Percentiles rank a stretch among this genome's conserved stretches.
phyloP scores from a whole-genome alignment of 2,329 filamentous ascomycete genomes.

The Malbranchea zuffiana region DNA sequence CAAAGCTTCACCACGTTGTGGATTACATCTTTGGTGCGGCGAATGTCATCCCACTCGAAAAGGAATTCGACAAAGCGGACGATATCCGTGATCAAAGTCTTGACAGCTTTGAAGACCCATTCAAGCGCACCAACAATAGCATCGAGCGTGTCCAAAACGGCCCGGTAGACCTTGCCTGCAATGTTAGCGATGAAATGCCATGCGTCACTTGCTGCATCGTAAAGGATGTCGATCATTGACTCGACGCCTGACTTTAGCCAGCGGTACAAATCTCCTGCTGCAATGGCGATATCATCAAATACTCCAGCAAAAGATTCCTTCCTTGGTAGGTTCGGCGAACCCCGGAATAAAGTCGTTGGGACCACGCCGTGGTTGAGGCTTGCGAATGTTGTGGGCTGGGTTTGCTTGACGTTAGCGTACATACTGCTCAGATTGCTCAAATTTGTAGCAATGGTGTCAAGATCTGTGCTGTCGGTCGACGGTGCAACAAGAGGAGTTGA shows the following conservation, averaged over 20 bases:
- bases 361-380: neutral
- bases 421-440: neutral
- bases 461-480: neutral
- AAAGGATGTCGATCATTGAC: neutral
- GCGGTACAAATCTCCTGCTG: neutral
- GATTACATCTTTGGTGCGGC: slow-evolving; percentile 12
- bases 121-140: slow-evolving; percentile 10
- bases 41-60: slow-evolving; percentile 16
- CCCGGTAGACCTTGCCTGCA: slow-evolving; percentile 9
- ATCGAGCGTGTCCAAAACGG: slow-evolving; percentile 12
- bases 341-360: neutral
- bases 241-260: neutral
- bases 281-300: neutral
- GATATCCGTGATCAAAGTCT: slow-evolving; percentile 8
- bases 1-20: slow-evolving; percentile 11
- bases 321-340: too few relatives aligned
- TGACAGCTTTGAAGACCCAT: slow-evolving; percentile 3
- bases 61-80: slow-evolving; percentile 11
- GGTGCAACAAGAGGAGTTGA: neutral
- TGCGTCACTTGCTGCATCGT: neutral
- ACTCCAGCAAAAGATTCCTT: too few relatives aligned
- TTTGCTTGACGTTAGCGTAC: neutral
- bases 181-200: slow-evolving; percentile 5
- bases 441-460: neutral
- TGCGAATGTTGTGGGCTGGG: neutral